Evolutionary conservation across 805 yeast genomes (phyloP).

Genomic region (Candida cerambycidarum): DNA sequence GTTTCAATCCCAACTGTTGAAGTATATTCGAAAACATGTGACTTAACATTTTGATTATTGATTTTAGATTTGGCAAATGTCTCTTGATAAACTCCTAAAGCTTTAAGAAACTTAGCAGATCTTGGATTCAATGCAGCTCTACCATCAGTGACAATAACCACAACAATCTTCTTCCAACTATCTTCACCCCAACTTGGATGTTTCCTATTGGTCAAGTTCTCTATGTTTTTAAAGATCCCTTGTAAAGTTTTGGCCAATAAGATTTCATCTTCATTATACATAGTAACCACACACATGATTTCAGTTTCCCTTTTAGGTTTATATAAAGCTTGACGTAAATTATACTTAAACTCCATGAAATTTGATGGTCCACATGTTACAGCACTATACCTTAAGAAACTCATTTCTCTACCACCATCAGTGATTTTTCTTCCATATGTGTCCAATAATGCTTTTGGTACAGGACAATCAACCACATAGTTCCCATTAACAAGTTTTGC

Average conservation of each 20-base stretch:
- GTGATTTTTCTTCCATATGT: slow-evolving; percentile 34
- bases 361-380: slow-evolving; percentile 88
- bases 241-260: slow-evolving; percentile 80
- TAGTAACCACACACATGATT: slow-evolving; percentile 78
- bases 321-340: slow-evolving; percentile 81
- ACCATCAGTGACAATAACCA: slow-evolving; percentile 89
- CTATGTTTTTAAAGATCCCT: slow-evolving; percentile 87
- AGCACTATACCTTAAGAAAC: slow-evolving; percentile 89
- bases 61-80: slow-evolving; percentile 93
- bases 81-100: slow-evolving; percentile 90
- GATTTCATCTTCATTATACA: slow-evolving; percentile 87
- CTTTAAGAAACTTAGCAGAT: slow-evolving; percentile 75
- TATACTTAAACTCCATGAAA: slow-evolving; percentile 60
- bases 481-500: slow-evolving; percentile 44
- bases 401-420: slow-evolving; percentile 58
- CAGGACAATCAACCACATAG: slow-evolving; percentile 45
- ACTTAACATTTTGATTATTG: slow-evolving; percentile 74
- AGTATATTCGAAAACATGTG: slow-evolving; percentile 92
- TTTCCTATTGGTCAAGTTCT: slow-evolving; percentile 64
- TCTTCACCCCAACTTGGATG: slow-evolving; percentile 89
- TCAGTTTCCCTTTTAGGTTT: slow-evolving; percentile 80
- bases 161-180: slow-evolving; percentile 92
- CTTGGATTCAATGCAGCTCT: slow-evolving; percentile 78
- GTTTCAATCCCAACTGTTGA: slow-evolving; percentile 83
- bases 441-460: slow-evolving; percentile 36